Percentiles rank a stretch among this genome's conserved stretches.
Evolutionary conservation across 176 grass and related monocot species (phyloP).

Genomic region (Carex parvula): DNA sequence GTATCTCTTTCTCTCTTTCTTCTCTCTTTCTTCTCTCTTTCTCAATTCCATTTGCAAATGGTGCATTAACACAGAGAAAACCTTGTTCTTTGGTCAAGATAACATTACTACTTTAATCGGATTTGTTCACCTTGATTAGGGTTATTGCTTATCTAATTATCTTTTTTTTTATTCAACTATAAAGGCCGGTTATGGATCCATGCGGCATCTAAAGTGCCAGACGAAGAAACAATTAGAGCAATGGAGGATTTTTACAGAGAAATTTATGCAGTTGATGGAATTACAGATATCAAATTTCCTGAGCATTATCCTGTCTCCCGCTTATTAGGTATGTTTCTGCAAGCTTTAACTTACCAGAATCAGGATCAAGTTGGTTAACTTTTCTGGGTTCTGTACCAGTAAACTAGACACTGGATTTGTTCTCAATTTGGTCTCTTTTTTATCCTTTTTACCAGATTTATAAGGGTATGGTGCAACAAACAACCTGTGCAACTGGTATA

Average conservation of each 20-base stretch:
- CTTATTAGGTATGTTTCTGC: slow-evolving; percentile 48
- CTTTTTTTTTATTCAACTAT: neutral
- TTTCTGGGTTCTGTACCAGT: neutral
- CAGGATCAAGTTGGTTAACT: neutral
- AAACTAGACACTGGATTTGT: neutral
- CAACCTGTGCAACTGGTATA: slow-evolving; percentile 1
- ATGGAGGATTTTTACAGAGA: slow-evolving; percentile 88
- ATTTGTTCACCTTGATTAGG: neutral
- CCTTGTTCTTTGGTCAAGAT: neutral
- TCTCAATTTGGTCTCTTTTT: neutral
- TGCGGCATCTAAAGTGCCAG: slow-evolving; percentile 75
- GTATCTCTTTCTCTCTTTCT: slow-evolving; percentile 5
- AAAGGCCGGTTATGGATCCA: slow-evolving; percentile 88
- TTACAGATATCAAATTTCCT: slow-evolving; percentile 59
- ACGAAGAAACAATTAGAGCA: slow-evolving; percentile 57
- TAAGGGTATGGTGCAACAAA: neutral
- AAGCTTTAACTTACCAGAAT: neutral
- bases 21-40: no score
- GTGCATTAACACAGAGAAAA: neutral
- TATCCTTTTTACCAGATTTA: neutral
- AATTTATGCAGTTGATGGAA: slow-evolving; percentile 71
- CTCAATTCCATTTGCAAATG: neutral
- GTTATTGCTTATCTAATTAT: neutral
- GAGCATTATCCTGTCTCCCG: slow-evolving; percentile 75
- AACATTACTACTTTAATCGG: neutral